A percentile compares a stretch with the other conserved stretches of the same genome.
phyloP scores from a whole-genome alignment of 2,329 filamentous ascomycete genomes.

The Lachnellula occidentalis region DNA sequence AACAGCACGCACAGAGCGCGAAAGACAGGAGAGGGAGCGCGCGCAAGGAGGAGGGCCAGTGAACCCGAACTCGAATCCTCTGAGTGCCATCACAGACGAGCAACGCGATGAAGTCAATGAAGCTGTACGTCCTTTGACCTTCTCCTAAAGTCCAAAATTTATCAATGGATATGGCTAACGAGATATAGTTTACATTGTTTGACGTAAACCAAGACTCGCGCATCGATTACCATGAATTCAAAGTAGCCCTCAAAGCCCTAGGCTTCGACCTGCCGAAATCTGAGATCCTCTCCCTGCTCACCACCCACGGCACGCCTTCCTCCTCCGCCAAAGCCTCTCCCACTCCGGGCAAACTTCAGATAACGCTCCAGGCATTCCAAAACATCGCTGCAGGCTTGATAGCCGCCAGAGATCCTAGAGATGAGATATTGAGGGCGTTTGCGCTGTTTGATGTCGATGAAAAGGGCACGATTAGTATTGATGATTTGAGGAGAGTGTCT shows the following conservation, averaged over 20 bases:
- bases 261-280: constrained; percentile 87
- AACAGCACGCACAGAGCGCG: constrained; percentile 36
- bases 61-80: constrained; percentile 7
- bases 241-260: constrained; percentile 90
- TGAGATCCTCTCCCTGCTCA: constrained; percentile 76
- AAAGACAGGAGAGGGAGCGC: constrained; percentile 32
- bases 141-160: not conserved
- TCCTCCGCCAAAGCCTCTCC: constrained; percentile 51
- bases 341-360: constrained; percentile 55
- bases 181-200: constrained; percentile 77
- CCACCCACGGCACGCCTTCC: constrained; percentile 59
- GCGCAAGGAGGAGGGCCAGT: constrained; percentile 16
- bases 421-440: constrained; percentile 89
- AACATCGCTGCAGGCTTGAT: constrained; percentile 76
- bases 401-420: constrained; percentile 73
- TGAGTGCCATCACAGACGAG: constrained; percentile 65
- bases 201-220: constrained; percentile 91
- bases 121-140: constrained; percentile 56
- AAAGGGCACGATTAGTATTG: constrained; percentile 86
- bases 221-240: constrained; percentile 97
- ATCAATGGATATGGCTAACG: not conserved
- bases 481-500: constrained; percentile 81
- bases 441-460: constrained; percentile 85
- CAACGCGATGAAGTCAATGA: constrained; percentile 91
- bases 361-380: constrained; percentile 69